These are phyloP conservation scores for Myriosclerotinia duriaeana DNA, from an alignment of 2,329 filamentous ascomycete genomes.

Conservation along the genomic window DNA sequence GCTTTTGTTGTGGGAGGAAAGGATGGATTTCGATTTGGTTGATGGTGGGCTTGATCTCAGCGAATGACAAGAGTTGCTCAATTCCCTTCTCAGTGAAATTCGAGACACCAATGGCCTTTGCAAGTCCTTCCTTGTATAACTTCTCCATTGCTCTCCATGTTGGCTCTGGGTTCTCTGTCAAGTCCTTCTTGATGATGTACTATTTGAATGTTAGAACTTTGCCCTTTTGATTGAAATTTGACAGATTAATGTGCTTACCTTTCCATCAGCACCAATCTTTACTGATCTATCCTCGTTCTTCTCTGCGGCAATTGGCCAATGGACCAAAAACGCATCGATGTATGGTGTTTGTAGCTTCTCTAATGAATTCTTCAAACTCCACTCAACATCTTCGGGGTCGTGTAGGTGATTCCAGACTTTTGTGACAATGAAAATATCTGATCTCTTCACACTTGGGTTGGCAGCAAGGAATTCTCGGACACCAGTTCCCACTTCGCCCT, in stretches of 20 bases:
- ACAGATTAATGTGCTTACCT: constrained; percentile 41
- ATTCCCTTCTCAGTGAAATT: constrained; percentile 58
- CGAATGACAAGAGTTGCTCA: constrained; percentile 51
- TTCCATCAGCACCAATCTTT: constrained; percentile 51
- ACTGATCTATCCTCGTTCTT: constrained; percentile 65
- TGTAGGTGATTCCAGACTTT: constrained; percentile 58
- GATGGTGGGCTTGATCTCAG: constrained; percentile 50
- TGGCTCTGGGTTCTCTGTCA: constrained; percentile 65
- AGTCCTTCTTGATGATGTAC: constrained; percentile 62
- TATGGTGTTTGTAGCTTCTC: constrained; percentile 73
- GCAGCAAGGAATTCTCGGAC: constrained; percentile 66
- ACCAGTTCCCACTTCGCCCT: constrained; percentile 78
- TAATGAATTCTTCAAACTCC: constrained; percentile 70
- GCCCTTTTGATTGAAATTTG: neutral
- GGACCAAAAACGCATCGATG: constrained; percentile 77
- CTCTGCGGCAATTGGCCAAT: constrained; percentile 81
- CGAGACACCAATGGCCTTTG: constrained; percentile 58
- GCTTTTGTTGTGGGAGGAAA: constrained; percentile 68
- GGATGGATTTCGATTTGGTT: constrained; percentile 71
- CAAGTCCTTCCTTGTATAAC: constrained; percentile 59
- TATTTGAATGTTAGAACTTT: constrained; percentile 33
- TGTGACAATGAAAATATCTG: constrained; percentile 37
- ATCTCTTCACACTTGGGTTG: constrained; percentile 58
- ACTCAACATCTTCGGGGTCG: constrained; percentile 57
- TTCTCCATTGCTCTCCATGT: constrained; percentile 75